Base-by-base conservation (phyloP, 2,329 filamentous ascomycete species). In the Colletotrichum plurivorum region DNA sequence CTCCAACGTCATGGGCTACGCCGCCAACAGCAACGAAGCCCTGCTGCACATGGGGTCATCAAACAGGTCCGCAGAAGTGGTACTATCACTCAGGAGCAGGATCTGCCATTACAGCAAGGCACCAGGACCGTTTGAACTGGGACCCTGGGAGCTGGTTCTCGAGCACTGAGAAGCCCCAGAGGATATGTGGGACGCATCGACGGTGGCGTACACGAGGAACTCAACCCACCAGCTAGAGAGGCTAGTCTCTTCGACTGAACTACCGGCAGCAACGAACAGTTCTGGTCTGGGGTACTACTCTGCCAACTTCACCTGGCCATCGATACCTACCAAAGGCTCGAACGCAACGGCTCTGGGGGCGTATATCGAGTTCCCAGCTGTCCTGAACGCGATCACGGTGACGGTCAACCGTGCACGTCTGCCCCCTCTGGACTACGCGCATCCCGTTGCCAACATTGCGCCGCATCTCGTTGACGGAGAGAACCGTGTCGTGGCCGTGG, bases 121-220 rank as follows among this genome's bases (percentile, higher is more conserved):
- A 4, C 27, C 63, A 2, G 46, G 22, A 0, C 2, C 65, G 10
- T 65, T 61, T 16, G 36, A 71, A 16, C 56, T 69, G 12, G 2
- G 10, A 2, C 5, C 27, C 4, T 71, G 69, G 69, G 39, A 31
- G 2, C 57, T 71, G 2, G 20, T 49, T 1, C 51, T 58, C 8
- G 66, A 69, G 16, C 66, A 63, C 13, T 71, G 69, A 61, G 69
- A 69, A 16, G 61, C 66, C 3, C 66, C 69, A 1, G 46, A 49
- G 13, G 48, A 69, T 16, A 48, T 71, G 15, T n/a, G 22, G 2
- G 43, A 69, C 12, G 60, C 46, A n/a, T 41, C 51, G 3, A 13
- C 56, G 8, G 48, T 48, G 5, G 61, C 66, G 4, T 13, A 20
- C 2, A 71, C 66, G 61, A 52, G 48, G 0, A 71, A 71, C 56